Percentiles rank a stretch among this genome's conserved stretches.
phyloP scores from a whole-genome alignment of 179 eudicot genomes.

The Beta macrorhiza region DNA sequence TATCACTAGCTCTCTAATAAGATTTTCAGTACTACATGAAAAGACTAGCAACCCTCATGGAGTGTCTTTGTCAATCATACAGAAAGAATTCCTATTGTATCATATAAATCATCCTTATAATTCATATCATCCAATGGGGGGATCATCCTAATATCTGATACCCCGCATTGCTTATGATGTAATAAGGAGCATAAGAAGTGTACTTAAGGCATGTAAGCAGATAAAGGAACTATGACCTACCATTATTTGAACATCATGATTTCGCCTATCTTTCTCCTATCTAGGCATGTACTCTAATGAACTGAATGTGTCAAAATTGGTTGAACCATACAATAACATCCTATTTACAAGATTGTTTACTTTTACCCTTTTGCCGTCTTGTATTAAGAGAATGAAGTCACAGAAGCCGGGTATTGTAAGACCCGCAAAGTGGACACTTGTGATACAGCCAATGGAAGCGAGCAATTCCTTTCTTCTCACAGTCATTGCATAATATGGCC shows the following conservation, averaged over 20 bases:
- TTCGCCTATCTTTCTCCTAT: constrained; percentile 16
- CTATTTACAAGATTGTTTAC: constrained; percentile 10
- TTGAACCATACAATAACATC: constrained; percentile 15
- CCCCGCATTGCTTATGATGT: not conserved
- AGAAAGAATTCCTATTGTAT: not conserved
- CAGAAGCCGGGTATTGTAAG: constrained; percentile 78
- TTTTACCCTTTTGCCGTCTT: constrained; percentile 22
- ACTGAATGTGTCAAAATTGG: constrained; percentile 25
- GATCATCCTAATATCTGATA: constrained; percentile 21
- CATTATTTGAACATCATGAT: constrained; percentile 13
- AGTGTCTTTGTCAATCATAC: not conserved
- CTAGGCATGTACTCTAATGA: constrained; percentile 18
- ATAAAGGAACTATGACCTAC: constrained; percentile 6
- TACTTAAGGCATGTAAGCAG: not conserved
- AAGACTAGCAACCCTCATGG: not conserved
- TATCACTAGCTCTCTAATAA: not conserved
- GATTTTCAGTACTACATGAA: not conserved
- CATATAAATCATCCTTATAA: not conserved
- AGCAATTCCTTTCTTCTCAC: constrained; percentile 76
- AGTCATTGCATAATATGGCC: constrained; percentile 94
- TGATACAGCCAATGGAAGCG: constrained; percentile 80
- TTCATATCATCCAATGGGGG: constrained; percentile 15
- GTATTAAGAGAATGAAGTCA: constrained; percentile 29
- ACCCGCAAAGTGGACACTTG: constrained; percentile 80
- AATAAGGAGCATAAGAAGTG: not conserved